These are phyloP conservation scores for Arthrobotrys iridis DNA, from an alignment of 2,329 filamentous ascomycete species.

Conservation along the genomic window DNA sequence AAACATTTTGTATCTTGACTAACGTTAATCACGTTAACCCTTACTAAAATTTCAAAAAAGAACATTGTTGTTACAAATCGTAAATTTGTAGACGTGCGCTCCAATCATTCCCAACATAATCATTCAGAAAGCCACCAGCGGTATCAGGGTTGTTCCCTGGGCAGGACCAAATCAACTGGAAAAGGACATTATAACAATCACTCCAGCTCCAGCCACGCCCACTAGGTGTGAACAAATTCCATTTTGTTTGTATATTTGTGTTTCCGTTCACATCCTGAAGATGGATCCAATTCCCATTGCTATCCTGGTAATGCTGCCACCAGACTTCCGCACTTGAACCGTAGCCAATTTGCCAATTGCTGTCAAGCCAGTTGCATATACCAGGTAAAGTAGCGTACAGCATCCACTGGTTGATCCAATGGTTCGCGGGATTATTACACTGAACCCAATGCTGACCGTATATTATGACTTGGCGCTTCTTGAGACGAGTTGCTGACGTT, in stretches of 20 bases:
- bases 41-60: too few relatives aligned
- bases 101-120: constrained; percentile 18
- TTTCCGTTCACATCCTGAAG: neutral
- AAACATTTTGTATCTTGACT: too few relatives aligned
- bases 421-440: neutral
- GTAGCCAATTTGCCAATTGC: neutral
- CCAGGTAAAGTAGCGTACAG: neutral
- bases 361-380: constrained; percentile 1
- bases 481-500: neutral
- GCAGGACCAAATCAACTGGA: constrained; percentile 12
- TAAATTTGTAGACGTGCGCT: neutral
- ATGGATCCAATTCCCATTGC: neutral
- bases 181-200: constrained; percentile 11
- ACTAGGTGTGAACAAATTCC: neutral
- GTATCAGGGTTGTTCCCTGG: constrained; percentile 22
- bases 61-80: neutral
- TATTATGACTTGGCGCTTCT: too few relatives aligned
- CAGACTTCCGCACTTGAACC: neutral
- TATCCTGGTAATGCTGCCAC: constrained; percentile 19
- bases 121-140: constrained; percentile 13
- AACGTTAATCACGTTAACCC: too few relatives aligned
- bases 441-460: neutral
- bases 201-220: constrained; percentile 1
- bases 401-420: constrained; percentile 3
- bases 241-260: neutral